phyloP scores from a whole-genome alignment of 495 filamentous ascomycete species.

The Penicillium daleae region DNA sequence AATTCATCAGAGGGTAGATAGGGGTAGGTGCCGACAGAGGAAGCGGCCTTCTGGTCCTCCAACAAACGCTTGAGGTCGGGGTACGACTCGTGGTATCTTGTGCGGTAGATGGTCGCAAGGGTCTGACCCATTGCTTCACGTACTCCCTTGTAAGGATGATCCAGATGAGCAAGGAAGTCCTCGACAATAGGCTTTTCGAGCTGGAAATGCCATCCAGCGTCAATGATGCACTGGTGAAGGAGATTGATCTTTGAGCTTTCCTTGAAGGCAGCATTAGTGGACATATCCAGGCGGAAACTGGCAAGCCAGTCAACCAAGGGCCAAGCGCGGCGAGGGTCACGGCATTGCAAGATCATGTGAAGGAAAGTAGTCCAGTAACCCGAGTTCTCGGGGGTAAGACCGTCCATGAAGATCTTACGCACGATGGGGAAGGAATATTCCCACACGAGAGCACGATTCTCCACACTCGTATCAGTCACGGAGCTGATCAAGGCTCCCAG shows the following conservation, averaged over 20 bases:
- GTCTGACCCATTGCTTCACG: constrained; percentile 92
- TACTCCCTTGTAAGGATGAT: constrained; percentile 97
- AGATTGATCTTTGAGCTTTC: constrained; percentile 96
- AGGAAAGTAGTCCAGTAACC: constrained; percentile 94
- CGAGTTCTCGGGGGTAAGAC: constrained; percentile 90
- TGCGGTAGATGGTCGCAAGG: constrained; percentile 83
- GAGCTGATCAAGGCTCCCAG: constrained; percentile 80
- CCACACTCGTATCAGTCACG: constrained; percentile 68
- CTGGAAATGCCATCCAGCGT: constrained; percentile 95
- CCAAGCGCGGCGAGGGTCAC: constrained; percentile 84
- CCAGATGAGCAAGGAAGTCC: constrained; percentile 87
- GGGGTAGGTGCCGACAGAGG: constrained; percentile 82
- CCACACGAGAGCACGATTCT: constrained; percentile 78
- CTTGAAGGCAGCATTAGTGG: constrained; percentile 97
- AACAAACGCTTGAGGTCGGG: constrained; percentile 74
- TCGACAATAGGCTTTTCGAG: constrained; percentile 87
- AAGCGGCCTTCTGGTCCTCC: constrained; percentile 73
- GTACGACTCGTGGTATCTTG: constrained; percentile 92
- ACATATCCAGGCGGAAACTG: constrained; percentile 88
- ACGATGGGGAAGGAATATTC: constrained; percentile 88
- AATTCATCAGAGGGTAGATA: constrained; percentile 81
- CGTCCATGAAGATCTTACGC: constrained; percentile 81
- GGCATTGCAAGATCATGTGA: constrained; percentile 79
- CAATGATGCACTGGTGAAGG: constrained; percentile 82
- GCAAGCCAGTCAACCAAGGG: constrained; percentile 85